These are phyloP conservation scores for Mycocentrospora acerina DNA, from an alignment of 2,329 filamentous ascomycete genomes.

Conservation along the genomic window DNA sequence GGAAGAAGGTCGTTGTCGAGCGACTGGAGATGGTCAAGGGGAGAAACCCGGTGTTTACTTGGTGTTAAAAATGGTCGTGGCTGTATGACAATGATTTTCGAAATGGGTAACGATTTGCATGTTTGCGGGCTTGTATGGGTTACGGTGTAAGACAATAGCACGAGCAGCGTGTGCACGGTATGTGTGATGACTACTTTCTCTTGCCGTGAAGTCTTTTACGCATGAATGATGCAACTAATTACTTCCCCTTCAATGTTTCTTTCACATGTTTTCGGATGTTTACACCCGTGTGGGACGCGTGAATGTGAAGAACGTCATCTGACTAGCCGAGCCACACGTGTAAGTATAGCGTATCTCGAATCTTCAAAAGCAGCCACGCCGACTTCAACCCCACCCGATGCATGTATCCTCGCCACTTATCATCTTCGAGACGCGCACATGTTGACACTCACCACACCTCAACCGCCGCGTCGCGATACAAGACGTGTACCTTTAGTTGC, in stretches of 20 bases:
- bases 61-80: conserved; percentile 67
- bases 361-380: conserved; percentile 18
- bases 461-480: conserved; percentile 16
- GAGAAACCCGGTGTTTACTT: conserved; percentile 93
- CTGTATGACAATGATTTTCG: conserved; percentile 3
- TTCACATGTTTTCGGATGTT: too few species aligned
- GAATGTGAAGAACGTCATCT: background rate
- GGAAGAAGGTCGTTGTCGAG: conserved; percentile 95
- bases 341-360: too few species aligned
- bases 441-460: conserved; percentile 12
- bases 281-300: background rate
- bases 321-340: background rate
- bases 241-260: too few species aligned
- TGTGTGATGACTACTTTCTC: too few species aligned
- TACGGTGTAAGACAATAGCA: background rate
- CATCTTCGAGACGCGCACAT: conserved; percentile 9
- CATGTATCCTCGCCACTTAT: conserved; percentile 1
- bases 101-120: conserved; percentile 5
- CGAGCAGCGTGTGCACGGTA: too few species aligned
- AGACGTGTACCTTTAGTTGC: conserved; percentile 24
- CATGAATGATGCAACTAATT: too few species aligned
- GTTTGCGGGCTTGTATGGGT: background rate
- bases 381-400: conserved; percentile 7
- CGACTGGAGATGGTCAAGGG: conserved; percentile 93
- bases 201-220: too few species aligned